A percentile compares a stretch with the other conserved stretches of the same genome.
These are phyloP conservation scores for Naegleria fowleri DNA, from an alignment of 208 protist species.

Conservation along the genomic window DNA sequence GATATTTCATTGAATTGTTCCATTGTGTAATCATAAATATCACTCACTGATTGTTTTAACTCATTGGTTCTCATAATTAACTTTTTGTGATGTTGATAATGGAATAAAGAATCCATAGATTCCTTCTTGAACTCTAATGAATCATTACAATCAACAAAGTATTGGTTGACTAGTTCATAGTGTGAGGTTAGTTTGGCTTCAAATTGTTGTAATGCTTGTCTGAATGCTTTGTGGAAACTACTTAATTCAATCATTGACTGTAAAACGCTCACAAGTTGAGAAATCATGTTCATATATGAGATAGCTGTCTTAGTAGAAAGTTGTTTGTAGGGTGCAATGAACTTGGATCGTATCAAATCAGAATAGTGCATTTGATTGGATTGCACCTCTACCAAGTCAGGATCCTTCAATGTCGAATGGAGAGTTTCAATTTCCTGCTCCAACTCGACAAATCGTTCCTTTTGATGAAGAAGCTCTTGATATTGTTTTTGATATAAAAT, in stretches of 20 bases:
- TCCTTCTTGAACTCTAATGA: background rate
- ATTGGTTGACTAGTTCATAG: background rate
- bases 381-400: background rate
- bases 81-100: background rate
- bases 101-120: background rate
- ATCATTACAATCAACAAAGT: background rate
- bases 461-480: background rate
- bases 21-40: background rate
- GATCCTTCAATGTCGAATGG: background rate
- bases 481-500: background rate
- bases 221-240: background rate
- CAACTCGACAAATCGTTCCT: background rate
- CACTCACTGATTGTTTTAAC: background rate
- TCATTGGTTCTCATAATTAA: background rate
- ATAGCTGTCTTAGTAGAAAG: background rate
- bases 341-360: background rate
- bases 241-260: background rate
- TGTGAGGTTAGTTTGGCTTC: background rate
- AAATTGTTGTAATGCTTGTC: background rate
- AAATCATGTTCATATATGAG: background rate
- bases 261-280: background rate
- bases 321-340: background rate
- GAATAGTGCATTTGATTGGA: background rate
- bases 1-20: background rate
- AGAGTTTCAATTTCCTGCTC: background rate